These are phyloP conservation scores for Emergomyces pasteurianus DNA, from an alignment of 2,329 filamentous ascomycete species.

Conservation along the genomic window DNA sequence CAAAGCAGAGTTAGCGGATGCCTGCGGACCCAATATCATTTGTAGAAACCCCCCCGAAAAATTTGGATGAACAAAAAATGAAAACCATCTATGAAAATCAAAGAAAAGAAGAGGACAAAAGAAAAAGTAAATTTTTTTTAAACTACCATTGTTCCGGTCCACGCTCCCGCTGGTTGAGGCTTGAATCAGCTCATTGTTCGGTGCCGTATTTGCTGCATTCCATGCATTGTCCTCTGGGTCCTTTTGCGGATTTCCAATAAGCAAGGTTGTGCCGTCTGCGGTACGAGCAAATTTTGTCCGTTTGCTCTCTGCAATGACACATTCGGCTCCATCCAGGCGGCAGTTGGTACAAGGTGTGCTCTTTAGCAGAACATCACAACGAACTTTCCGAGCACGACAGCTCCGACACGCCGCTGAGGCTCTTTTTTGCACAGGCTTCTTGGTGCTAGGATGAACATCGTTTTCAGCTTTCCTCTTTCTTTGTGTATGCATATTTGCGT, in stretches of 20 bases:
- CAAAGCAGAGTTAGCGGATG: background rate
- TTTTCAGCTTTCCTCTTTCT: conserved; percentile 46
- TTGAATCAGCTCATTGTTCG: background rate
- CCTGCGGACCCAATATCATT: background rate
- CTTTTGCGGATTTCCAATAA: conserved; percentile 4
- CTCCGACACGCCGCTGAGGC: conserved; percentile 41
- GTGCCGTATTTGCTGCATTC: conserved; percentile 4
- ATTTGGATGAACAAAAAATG: conserved; percentile 16
- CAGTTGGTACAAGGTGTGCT: conserved; percentile 26
- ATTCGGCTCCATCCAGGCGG: conserved; percentile 16
- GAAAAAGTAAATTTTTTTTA: too few species aligned
- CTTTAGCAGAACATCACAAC: conserved; percentile 40
- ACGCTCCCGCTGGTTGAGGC: background rate
- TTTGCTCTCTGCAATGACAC: conserved; percentile 15
- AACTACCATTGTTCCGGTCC: conserved; percentile 20
- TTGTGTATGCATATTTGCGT: conserved; percentile 22
- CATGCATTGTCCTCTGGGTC: conserved; percentile 22
- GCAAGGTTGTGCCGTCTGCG: background rate
- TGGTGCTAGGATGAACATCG: conserved; percentile 41
- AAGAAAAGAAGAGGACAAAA: too few species aligned
- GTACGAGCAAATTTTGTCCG: conserved; percentile 45
- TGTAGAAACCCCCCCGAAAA: background rate
- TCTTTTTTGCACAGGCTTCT: conserved; percentile 56
- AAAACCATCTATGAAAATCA: conserved; percentile 4
- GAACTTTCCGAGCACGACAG: conserved; percentile 39